Evolutionary conservation across 2,329 filamentous ascomycete genomes (phyloP).

Genomic region (Microsporum audouinii): DNA sequence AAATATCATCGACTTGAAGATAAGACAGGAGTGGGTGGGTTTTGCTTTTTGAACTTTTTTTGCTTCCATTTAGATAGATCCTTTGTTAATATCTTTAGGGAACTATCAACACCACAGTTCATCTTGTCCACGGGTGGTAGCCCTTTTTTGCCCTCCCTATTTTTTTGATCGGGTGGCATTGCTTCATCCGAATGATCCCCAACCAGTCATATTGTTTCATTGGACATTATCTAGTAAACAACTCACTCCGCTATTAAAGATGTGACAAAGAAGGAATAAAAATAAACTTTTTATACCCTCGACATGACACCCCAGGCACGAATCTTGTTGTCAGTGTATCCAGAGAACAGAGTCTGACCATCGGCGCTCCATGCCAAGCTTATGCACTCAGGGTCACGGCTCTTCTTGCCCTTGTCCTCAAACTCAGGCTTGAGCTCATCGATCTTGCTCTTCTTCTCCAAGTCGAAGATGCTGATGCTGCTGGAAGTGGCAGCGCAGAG

Average conservation of each 20-base stretch:
- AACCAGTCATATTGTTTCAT: slow-evolving; percentile 7
- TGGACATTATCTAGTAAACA: slow-evolving; percentile 7
- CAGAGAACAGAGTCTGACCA: slow-evolving; percentile 97
- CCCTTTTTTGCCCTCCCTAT: not conserved
- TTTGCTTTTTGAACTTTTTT: slow-evolving; percentile 1
- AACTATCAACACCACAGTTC: not conserved
- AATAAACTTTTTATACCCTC: not conserved
- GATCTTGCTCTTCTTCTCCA: slow-evolving; percentile 99
- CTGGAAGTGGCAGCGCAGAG: slow-evolving; percentile 94
- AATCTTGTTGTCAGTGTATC: slow-evolving; percentile 99
- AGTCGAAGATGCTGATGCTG: slow-evolving; percentile 99
- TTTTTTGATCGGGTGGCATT: not conserved
- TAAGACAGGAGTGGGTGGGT: not conserved
- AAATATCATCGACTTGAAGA: not conserved
- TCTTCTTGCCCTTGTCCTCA: slow-evolving; percentile 94
- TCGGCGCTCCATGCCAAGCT: slow-evolving; percentile 95
- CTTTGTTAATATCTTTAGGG: not conserved
- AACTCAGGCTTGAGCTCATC: slow-evolving; percentile 99
- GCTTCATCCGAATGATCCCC: slow-evolving; percentile 5
- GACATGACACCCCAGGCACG: slow-evolving; percentile 73
- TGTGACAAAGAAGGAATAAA: not conserved
- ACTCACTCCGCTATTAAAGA: slow-evolving; percentile 5
- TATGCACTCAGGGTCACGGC: slow-evolving; percentile 95
- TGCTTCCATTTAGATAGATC: slow-evolving; percentile 4
- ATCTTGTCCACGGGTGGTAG: slow-evolving; percentile 1